Evolutionary conservation across 768 basidiomycete species (phyloP), one percentile per base, ranked within the genome.

Genomic region (Auricularia sp.): DNA sequence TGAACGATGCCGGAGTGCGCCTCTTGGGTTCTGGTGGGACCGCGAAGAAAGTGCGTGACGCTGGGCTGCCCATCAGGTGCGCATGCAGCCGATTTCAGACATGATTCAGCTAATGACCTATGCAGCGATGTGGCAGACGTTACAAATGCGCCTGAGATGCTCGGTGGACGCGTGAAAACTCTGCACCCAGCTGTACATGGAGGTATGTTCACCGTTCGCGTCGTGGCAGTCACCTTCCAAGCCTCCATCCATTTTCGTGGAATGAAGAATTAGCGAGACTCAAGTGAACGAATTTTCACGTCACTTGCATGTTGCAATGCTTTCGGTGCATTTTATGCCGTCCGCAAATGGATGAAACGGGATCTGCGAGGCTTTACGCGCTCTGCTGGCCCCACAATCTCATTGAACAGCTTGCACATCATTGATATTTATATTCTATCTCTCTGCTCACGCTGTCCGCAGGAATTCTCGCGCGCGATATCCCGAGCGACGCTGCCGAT

Each of bases 91-190:
- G 33, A 42, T 16, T 62, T 36, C 36, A 58, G 29, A 54, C 23
- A 36, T 58, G 61, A 11, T 36, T 14, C n/a, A 54, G 14, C 14
- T 47, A 44, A 62, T 14, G 8, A 68, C 36, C 60, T 35, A 33
- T 35, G 5, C 69, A 99, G 97, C 67, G 97, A 99, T 83, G 94
- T 99, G 63, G 91, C 96, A 3, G 89, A 92, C 72, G 89, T 98
- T 76, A 98, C 97, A 61, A 96, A 95, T 71, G 94, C 94, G 0
- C 96, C 97, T 3, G 97, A 99, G 76, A 98, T 99, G 95, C 83
- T 99, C 3, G 96, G 97, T 62, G 97, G 97, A 33, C 82, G 97
- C 69, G 97, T 98, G 64, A 98, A 99, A 79, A 99, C 97, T 2
- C 85, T 99, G 10, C 97, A 99, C 71, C 97, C 97, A 58, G 94